These are phyloP conservation scores for Adenanthera pavonina DNA, from an alignment of 306 rosid species.

Conservation along the genomic window DNA sequence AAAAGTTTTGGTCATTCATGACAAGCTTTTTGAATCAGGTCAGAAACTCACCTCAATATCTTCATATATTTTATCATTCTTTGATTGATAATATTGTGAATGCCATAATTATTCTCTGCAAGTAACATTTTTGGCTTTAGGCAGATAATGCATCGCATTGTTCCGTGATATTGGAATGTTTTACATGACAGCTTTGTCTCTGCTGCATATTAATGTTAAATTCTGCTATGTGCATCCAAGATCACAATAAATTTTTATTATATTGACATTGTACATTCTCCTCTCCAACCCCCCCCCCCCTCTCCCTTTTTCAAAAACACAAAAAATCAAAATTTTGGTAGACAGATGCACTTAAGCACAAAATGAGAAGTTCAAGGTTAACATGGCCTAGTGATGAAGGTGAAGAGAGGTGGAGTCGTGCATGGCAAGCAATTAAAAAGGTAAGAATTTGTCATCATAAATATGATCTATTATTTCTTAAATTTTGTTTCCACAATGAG, in stretches of 20 bases:
- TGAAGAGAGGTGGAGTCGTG: constrained; percentile 42
- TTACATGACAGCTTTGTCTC: neutral
- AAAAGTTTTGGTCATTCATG: neutral
- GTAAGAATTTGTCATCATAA: constrained; percentile 29
- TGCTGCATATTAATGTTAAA: neutral
- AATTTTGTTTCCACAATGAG: neutral
- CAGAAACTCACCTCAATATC: neutral
- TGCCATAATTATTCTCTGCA: neutral
- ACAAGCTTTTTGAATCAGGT: neutral
- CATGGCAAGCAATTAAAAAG: constrained; percentile 53
- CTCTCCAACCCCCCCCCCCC: neutral
- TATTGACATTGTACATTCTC: neutral
- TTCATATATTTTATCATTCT: neutral
- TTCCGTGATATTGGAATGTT: neutral
- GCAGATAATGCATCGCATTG: neutral
- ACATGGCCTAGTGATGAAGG: constrained; percentile 49
- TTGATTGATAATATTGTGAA: neutral
- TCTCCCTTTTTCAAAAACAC: no score
- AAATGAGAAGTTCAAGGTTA: constrained; percentile 40
- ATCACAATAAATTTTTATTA: neutral
- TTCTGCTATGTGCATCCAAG: neutral
- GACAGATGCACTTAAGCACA: constrained; percentile 38
- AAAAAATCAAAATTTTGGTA: neutral
- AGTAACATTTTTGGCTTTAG: neutral
- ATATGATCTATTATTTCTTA: neutral